Evolutionary conservation across 495 filamentous ascomycete genomes (phyloP), one percentile per base, ranked within the genome.

Genomic region (Daldinia caldariorum): DNA sequence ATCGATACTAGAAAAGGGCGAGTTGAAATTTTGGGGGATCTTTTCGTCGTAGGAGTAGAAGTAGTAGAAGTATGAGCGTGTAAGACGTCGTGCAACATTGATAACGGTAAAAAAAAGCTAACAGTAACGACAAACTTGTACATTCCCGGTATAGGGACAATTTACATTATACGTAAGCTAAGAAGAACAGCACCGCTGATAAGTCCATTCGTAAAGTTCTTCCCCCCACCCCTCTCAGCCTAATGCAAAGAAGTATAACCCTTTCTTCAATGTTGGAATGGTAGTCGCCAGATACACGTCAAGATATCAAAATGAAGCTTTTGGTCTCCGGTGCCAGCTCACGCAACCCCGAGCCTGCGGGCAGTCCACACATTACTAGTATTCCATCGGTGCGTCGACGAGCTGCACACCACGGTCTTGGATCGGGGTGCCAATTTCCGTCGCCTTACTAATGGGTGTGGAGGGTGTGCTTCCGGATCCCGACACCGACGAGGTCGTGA

Each of bases 371-470:
- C 62, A 54, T 69, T 73, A 74, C 77, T 84, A 94, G 79, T 95
- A 90, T 78, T 94, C 90, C 92, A 94, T 93, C 13, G 93, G 90
- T 79, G 86, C 88, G 76, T 97, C 93, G 63, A 89, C 89, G 79
- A 97, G 84, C 61, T 89, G 91, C 29, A 97, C 91, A 22, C 93
- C 91, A 26, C 77, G 72, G 49, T 76, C 57, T n/a, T 76, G 66
- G 13, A 76, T 72, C 8, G 74, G 75, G 32, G 77, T 77, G 3
- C 69, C 66, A 37, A 47, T 66, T 18, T 75, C 74, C 14, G 75
- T 58, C 5, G 74, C 39, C 35, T 79, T 70, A 57, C 75, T 61
- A 10, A 63, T 58, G 8, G 75, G 75, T 3, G 75, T 75, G 13
- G 73, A 73, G 16, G 75, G 73, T 7, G 70, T 70, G 63, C 63